These are phyloP conservation scores for Calamus simplicifolius DNA, from an alignment of 176 grass and related monocot genomes.

Conservation along the genomic window DNA sequence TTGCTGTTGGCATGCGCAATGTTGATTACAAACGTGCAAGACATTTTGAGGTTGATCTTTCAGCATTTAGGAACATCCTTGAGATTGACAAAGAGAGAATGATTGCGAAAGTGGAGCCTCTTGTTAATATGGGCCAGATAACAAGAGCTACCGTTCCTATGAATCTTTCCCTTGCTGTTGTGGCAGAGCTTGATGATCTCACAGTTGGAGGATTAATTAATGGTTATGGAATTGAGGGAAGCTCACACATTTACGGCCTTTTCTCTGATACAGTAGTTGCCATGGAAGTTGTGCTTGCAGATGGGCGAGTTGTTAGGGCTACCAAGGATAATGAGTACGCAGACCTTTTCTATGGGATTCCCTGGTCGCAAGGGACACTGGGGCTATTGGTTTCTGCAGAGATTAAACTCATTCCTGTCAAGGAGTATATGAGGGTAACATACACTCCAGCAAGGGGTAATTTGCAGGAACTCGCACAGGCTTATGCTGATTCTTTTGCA, in stretches of 20 bases:
- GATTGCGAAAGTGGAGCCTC: conserved; percentile 72
- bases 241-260: conserved; percentile 86
- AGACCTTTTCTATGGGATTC: conserved; percentile 86
- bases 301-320: conserved; percentile 66
- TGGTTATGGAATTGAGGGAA: conserved; percentile 86
- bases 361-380: conserved; percentile 90
- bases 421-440: conserved; percentile 88
- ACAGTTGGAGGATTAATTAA: conserved; percentile 92
- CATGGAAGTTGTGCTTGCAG: conserved; percentile 68
- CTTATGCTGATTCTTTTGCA: conserved; percentile 63
- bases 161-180: conserved; percentile 76
- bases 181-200: conserved; percentile 89
- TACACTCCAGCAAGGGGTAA: conserved; percentile 50
- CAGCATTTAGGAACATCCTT: conserved; percentile 70
- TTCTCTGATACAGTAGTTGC: conserved; percentile 86
- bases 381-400: conserved; percentile 84
- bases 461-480: conserved; percentile 55
- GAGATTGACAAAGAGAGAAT: conserved; percentile 83
- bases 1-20: conserved; percentile 84
- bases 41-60: conserved; percentile 89
- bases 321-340: conserved; percentile 92
- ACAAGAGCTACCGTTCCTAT: conserved; percentile 64
- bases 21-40: conserved; percentile 88
- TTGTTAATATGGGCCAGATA: conserved; percentile 98
- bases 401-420: conserved; percentile 82